Conservation (phyloP, 164 flowering plant genomes). For the Annona squamosa region DNA sequence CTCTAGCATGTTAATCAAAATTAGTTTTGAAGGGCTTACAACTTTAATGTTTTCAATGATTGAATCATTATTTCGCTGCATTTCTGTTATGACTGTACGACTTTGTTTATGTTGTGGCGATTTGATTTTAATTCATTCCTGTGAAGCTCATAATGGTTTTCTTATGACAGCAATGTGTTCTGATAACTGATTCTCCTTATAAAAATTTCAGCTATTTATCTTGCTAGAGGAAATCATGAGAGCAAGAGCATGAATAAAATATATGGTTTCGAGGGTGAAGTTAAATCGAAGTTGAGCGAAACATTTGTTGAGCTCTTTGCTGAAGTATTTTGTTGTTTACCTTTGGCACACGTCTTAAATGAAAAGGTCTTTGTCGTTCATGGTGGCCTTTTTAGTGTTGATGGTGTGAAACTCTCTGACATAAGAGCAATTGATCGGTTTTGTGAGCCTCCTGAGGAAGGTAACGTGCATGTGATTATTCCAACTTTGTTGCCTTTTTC, state of each 20-base stretch:
- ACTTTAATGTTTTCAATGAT: not conserved
- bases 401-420: conserved; percentile 95
- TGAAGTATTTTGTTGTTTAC: conserved; percentile 92
- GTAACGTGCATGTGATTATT: conserved; percentile 26
- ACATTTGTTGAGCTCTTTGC: conserved; percentile 92
- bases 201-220: conserved; percentile 67
- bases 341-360: conserved; percentile 89
- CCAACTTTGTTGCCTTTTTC: not conserved
- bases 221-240: conserved; percentile 96
- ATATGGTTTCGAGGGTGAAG: conserved; percentile 99
- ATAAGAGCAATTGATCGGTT: conserved; percentile 81
- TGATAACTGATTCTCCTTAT: conserved; percentile 3
- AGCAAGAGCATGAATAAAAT: conserved; percentile 99
- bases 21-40: too few species aligned
- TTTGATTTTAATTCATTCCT: not conserved
- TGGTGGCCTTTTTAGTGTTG: conserved; percentile 97
- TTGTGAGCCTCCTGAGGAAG: conserved; percentile 99
- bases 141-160: not conserved
- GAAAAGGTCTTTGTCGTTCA: conserved; percentile 88
- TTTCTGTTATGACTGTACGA: not conserved
- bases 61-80: not conserved
- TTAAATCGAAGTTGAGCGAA: conserved; percentile 80
- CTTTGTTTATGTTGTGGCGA: not conserved
- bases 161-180: not conserved
- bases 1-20: not conserved